Percentiles rank a stretch among this genome's conserved stretches.
phyloP scores from a whole-genome alignment of 306 rosid genomes.

The Trichosanthes truncata region DNA sequence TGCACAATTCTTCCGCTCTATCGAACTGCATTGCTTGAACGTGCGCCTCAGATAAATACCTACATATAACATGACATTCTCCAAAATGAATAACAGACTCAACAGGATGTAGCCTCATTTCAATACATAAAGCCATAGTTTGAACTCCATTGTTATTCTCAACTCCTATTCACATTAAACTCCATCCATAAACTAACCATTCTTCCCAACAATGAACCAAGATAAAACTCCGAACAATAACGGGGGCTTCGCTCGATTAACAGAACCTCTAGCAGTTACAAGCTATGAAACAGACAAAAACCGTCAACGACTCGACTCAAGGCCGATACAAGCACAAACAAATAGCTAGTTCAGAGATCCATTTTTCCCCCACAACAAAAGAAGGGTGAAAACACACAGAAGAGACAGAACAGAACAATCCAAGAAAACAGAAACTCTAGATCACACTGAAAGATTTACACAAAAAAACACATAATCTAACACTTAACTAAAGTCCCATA shows the following conservation, averaged over 20 bases:
- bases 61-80: constrained; percentile 13
- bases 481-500: too few species aligned
- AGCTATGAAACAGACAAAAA: neutral
- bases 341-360: neutral
- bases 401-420: neutral
- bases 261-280: neutral
- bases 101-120: neutral
- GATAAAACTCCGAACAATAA: neutral
- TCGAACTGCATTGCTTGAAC: constrained; percentile 99
- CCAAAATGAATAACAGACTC: neutral
- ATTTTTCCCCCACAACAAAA: neutral
- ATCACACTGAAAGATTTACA: neutral
- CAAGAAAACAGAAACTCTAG: neutral
- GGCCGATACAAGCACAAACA: neutral
- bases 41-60: constrained; percentile 94
- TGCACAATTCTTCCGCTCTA: constrained; percentile 83
- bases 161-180: neutral
- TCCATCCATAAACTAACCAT: neutral
- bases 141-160: too few species aligned
- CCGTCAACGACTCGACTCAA: neutral
- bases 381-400: too few species aligned
- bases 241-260: too few species aligned
- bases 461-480: neutral
- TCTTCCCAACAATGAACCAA: neutral
- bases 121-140: neutral